phyloP scores from a whole-genome alignment of 179 eudicot genomes.

The Amaranthus tricolor region DNA sequence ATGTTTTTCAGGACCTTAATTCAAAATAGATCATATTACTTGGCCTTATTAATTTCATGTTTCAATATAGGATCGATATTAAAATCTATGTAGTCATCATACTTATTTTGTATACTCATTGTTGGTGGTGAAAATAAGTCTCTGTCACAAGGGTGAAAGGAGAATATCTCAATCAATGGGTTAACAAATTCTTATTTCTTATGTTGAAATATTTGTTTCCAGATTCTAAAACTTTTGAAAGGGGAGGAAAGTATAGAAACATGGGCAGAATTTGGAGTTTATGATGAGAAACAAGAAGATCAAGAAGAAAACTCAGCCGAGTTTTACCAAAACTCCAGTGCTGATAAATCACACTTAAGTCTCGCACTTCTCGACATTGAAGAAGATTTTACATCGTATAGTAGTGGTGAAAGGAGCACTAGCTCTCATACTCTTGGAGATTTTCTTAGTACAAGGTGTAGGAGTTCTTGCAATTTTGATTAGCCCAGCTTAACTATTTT shows the following conservation, averaged over 20 bases:
- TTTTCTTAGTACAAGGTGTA: conserved; percentile 62
- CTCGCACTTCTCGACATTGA: conserved; percentile 64
- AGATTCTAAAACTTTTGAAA: conserved; percentile 61
- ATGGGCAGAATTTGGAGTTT: conserved; percentile 20
- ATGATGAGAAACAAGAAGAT: conserved; percentile 22
- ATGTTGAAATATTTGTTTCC: not conserved
- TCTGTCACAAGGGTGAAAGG: too few relatives aligned
- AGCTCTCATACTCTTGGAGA: conserved; percentile 51
- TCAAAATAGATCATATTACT: not conserved
- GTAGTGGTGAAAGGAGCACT: conserved; percentile 47
- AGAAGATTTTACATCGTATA: conserved; percentile 44
- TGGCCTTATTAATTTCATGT: not conserved
- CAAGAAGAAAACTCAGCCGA: conserved; percentile 39
- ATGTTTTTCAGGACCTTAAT: not conserved
- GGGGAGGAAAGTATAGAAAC: conserved; percentile 43
- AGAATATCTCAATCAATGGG: too few relatives aligned
- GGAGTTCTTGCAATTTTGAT: conserved; percentile 56
- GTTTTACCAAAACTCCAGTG: conserved; percentile 54
- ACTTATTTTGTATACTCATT: too few relatives aligned
- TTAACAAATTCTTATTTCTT: not conserved
- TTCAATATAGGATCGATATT: too few relatives aligned
- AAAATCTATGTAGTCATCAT: too few relatives aligned
- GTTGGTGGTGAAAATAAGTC: too few relatives aligned
- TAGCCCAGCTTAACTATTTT: conserved; percentile 13
- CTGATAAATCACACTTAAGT: conserved; percentile 59